Conservation (phyloP, 2,329 filamentous ascomycete genomes). For the Fusarium brachygibbosum region DNA sequence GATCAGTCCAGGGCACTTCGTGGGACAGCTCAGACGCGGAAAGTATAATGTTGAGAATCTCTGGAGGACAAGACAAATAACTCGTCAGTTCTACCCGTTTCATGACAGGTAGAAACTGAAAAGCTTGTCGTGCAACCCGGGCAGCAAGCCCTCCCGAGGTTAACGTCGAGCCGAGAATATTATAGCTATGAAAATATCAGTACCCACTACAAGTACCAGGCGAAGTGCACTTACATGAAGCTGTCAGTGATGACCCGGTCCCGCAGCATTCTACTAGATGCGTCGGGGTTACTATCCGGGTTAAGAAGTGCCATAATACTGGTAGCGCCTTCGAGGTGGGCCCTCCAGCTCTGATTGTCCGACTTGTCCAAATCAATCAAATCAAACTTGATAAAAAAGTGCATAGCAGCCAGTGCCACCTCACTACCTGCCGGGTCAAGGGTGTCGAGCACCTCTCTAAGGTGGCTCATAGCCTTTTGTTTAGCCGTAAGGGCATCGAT, state of each 20-base stretch:
- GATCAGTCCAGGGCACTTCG: constrained; percentile 52
- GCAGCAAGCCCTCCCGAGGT: constrained; percentile 55
- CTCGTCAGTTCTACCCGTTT: constrained; percentile 59
- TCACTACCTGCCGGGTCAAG: constrained; percentile 59
- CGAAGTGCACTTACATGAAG: constrained; percentile 58
- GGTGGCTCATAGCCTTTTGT: constrained; percentile 61
- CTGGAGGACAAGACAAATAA: constrained; percentile 59
- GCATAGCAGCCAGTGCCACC: constrained; percentile 62
- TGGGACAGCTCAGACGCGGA: constrained; percentile 60
- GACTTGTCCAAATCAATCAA: constrained; percentile 63
- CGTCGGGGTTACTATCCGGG: constrained; percentile 46
- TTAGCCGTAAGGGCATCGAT: constrained; percentile 63
- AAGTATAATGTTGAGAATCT: constrained; percentile 62
- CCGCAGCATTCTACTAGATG: constrained; percentile 55
- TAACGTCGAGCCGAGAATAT: constrained; percentile 57
- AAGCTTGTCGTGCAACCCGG: constrained; percentile 56
- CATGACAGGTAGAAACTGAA: constrained; percentile 57
- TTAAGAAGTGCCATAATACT: constrained; percentile 57
- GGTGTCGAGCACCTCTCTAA: constrained; percentile 58
- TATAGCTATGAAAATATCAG: constrained; percentile 53
- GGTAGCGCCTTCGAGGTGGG: constrained; percentile 62
- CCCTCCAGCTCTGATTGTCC: constrained; percentile 59
- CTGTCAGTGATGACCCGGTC: constrained; percentile 65
- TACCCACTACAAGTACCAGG: constrained; percentile 5
- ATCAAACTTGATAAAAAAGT: constrained; percentile 66